phyloP scores from a whole-genome alignment of 2,329 filamentous ascomycete genomes.

The Chrysosporium queenslandicum region DNA sequence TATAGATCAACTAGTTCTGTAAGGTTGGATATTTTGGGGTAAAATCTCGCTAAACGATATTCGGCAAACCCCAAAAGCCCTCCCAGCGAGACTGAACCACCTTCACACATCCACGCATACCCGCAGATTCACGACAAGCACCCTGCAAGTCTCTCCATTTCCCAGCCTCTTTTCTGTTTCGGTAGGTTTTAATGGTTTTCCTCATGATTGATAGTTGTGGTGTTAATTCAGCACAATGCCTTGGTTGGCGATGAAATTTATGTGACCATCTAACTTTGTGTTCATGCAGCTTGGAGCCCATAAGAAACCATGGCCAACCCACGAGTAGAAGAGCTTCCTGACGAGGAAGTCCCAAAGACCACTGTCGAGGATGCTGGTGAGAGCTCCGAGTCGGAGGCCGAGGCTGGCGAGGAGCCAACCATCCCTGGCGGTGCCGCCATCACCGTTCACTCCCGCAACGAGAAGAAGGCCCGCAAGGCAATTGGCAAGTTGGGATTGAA shows the following conservation, averaged over 20 bases:
- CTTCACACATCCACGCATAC: constrained; percentile 8
- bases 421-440: constrained; percentile 78
- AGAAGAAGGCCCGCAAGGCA: constrained; percentile 99
- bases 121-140: constrained; percentile 2
- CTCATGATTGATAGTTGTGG: no score
- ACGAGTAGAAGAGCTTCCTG: constrained; percentile 71
- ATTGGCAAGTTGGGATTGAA: constrained; percentile 97
- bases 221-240: background rate
- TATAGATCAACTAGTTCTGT: background rate
- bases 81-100: background rate
- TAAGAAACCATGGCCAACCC: constrained; percentile 35
- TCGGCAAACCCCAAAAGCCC: constrained; percentile 6
- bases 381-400: constrained; percentile 42
- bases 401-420: constrained; percentile 46
- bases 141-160: background rate
- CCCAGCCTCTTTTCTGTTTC: background rate
- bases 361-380: constrained; percentile 59
- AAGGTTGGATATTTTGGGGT: constrained; percentile 1
- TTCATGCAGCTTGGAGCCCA: constrained; percentile 4
- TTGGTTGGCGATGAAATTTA: background rate
- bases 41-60: constrained; percentile 11
- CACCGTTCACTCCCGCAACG: constrained; percentile 94
- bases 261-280: background rate
- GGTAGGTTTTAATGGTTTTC: background rate
- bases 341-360: constrained; percentile 75